Base-by-base conservation (phyloP, 2,329 filamentous ascomycete genomes). In the Tolypocladium amazonense region DNA sequence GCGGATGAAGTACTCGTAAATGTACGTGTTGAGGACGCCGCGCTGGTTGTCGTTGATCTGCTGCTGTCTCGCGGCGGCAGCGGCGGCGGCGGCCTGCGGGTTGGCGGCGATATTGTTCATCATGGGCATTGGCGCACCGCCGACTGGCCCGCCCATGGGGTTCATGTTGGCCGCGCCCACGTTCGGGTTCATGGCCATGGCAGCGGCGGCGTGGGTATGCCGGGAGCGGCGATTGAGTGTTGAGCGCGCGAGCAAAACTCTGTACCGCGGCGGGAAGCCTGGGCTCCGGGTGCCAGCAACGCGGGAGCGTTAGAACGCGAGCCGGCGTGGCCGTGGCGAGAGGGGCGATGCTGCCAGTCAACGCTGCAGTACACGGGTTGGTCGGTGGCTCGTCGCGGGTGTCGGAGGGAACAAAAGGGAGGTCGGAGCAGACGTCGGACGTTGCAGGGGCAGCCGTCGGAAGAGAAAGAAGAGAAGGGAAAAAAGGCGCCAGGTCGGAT, bases 1-100 rank as follows among this genome's bases (percentile, higher is more conserved):
- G 69, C 89, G 90, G 65, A 97, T 79, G 65, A 97, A 93, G 73
- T 94, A 93, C 70, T 94, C 90, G 80, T 93, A 94, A 65, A 94
- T 94, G 73, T 92, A 92, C 25, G 90, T 93, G 76, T 93, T 92
- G 57, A 94, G 81, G 61, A 86, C 76, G 56, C 80, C 76, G 64
- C 82, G 83, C 65, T 77, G 79, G 62, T 71, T 73, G 56, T 79
- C 77, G 64, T 74, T 77, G 62, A 73, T 72, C 64, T 73, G 76
- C 63, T 76, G 73, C 60, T 77, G 76, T 60, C 66, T 67, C 64
- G 62, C 67, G 57, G 69, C 68, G 58, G 69, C 69, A 56, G 69
- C 67, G 47, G 69, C 65, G 54, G 70, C 70, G 53, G 67, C 68
- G 33, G 67, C 68, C 62, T 74, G 72, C 35, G 72, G 70, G 63